Conservation (phyloP, 306 rosid genomes). For the Castanea mollissima region DNA sequence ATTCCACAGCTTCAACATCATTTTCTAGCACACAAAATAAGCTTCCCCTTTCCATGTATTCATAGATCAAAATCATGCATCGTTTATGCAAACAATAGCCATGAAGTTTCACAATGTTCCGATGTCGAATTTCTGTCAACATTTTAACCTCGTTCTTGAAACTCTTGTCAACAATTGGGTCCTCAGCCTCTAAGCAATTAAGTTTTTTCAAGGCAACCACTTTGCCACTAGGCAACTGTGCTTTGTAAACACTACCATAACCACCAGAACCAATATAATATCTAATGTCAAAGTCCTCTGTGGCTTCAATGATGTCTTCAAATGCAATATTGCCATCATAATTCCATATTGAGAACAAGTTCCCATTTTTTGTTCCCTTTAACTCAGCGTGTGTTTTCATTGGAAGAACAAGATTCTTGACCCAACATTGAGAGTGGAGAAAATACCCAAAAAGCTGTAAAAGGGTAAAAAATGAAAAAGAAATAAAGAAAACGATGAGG, state of each 20-base stretch:
- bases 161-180: neutral
- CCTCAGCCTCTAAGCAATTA: neutral
- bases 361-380: too few relatives aligned
- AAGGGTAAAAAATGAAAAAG: too few relatives aligned
- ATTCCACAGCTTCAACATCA: slow-evolving; percentile 12
- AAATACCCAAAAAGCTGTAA: too few relatives aligned
- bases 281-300: neutral
- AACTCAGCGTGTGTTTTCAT: too few relatives aligned
- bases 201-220: slow-evolving; percentile 27
- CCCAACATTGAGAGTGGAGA: too few relatives aligned
- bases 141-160: slow-evolving; percentile 8
- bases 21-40: neutral
- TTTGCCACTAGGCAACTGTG: slow-evolving; percentile 8
- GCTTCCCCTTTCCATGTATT: slow-evolving; percentile 28
- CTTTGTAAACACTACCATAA: neutral
- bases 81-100: slow-evolving; percentile 20
- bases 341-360: too few relatives aligned
- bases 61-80: slow-evolving; percentile 19
- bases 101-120: slow-evolving; percentile 19
- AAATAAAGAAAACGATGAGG: too few relatives aligned
- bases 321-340: neutral
- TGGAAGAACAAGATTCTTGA: too few relatives aligned
- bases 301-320: neutral
- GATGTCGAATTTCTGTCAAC: slow-evolving; percentile 3
- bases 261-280: slow-evolving; percentile 19